A percentile compares a stretch with the other conserved stretches of the same genome.
Evolutionary conservation across 1,139 yeast genomes (phyloP).

Genomic region (Diutina ranongensis): DNA sequence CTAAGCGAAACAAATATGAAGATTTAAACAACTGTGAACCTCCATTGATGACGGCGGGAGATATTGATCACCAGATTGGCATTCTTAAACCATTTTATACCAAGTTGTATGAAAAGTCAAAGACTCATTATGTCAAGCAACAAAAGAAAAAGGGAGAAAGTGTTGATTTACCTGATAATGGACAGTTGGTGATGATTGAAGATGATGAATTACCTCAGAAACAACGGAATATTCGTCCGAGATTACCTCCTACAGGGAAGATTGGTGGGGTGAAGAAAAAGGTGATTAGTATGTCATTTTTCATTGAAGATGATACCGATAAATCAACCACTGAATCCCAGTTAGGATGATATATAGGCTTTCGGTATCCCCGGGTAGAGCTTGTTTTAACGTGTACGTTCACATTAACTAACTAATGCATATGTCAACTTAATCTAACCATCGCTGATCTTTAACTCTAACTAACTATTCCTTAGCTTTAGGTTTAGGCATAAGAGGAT

Average conservation of each 20-base stretch:
- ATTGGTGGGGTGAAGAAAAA: conserved; percentile 62
- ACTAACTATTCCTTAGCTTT: too few relatives aligned
- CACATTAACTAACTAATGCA: too few relatives aligned
- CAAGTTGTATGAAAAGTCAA: conserved; percentile 41
- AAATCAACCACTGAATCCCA: neutral
- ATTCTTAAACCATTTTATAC: conserved; percentile 48
- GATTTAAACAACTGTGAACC: conserved; percentile 47
- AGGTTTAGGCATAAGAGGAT: too few relatives aligned
- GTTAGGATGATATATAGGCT: too few relatives aligned
- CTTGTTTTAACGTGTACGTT: too few relatives aligned
- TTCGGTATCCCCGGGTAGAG: too few relatives aligned
- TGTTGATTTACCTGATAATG: conserved; percentile 31
- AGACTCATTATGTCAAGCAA: conserved; percentile 31
- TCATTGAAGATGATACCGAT: conserved; percentile 8
- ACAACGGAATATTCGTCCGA: conserved; percentile 69
- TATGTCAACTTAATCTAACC: too few relatives aligned
- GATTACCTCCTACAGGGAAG: conserved; percentile 90
- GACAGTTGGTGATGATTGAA: conserved; percentile 42
- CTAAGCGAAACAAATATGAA: conserved; percentile 44
- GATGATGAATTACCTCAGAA: conserved; percentile 78
- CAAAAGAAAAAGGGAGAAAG: conserved; percentile 44
- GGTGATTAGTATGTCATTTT: conserved; percentile 39
- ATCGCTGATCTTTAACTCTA: too few relatives aligned
- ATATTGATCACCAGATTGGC: conserved; percentile 43
- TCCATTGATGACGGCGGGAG: conserved; percentile 36